Base-by-base conservation (phyloP, 257 asterid species). In the Catharanthus roseus region DNA sequence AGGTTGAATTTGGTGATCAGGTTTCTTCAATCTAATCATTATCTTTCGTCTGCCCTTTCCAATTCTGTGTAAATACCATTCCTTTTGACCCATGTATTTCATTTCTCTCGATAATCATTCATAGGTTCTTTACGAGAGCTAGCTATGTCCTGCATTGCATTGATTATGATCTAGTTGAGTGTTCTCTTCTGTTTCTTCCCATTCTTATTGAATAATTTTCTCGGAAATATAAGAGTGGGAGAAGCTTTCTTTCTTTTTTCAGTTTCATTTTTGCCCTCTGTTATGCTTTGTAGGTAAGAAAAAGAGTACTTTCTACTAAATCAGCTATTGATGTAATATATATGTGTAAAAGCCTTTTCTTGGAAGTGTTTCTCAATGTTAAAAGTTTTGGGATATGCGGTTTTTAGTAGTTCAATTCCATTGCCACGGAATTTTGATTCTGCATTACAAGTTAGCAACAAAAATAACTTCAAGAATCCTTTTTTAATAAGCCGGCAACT, bases 31-130 rank as follows among this genome's bases (percentile, higher is more conserved):
- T 68, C 34, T 69, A 72, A 75, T 60, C 36, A 13, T 50, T 34
- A 18, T 72, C 56, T 62, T 38, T 39, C 29, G 23, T 33, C 65
- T 61, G 74, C 41, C 54, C 70, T 60, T 38, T 38, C 70, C 57
- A 67, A 49, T 44, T 24, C 9, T 65, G 33, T 86, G 91, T 88
- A 86, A 69, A 86, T 88, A 83, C 51, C 58, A 60, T 80, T 44
- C 76, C 74, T 67, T 74, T 72, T 62, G 56, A 63, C 71, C 69
- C 74, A 67, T 72, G 81, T 71, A 69, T 71, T 79, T 67, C 64
- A 64, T 72, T 68, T 77, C 31, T 51, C 47, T 57, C 8, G n/a
- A 16, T 68, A 71, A 42, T 69, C 75, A 26, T 16, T 69, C 63
- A 65, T 76, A 71, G 82, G 73, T 74, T 66, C 47, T 77, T 77